A percentile compares a stretch with the other conserved stretches of the same genome.
These are phyloP conservation scores for Cymbopogon citratus DNA, from an alignment of 176 grass and related monocot genomes.

Conservation along the genomic window DNA sequence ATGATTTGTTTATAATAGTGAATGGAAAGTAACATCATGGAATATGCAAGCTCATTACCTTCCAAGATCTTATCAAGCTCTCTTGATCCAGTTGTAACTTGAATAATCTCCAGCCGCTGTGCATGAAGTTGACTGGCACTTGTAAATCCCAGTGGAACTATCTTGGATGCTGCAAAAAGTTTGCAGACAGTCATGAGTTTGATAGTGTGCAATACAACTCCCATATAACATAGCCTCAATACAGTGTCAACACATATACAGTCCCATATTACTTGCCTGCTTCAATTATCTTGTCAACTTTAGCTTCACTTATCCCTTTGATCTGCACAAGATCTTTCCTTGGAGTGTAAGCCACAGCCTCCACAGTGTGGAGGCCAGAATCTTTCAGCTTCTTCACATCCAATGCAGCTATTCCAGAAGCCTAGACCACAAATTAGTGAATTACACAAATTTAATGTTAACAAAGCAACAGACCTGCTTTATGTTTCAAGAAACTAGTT, in stretches of 20 bases:
- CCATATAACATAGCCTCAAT: not conserved
- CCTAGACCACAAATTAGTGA: constrained; percentile 49
- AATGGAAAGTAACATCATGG: not conserved
- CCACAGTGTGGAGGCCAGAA: constrained; percentile 73
- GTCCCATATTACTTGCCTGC: constrained; percentile 46
- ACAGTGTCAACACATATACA: not conserved
- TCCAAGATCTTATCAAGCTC: constrained; percentile 98
- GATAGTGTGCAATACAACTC: not conserved
- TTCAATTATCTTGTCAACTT: constrained; percentile 98
- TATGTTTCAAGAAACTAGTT: not conserved
- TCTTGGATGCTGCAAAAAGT: constrained; percentile 71
- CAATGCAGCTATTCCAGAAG: constrained; percentile 83
- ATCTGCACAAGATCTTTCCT: constrained; percentile 95
- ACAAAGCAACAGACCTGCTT: not conserved
- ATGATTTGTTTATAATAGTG: not conserved
- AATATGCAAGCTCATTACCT: constrained; percentile 43
- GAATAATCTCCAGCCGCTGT: constrained; percentile 90
- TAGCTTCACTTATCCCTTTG: constrained; percentile 97
- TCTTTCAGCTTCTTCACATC: constrained; percentile 99
- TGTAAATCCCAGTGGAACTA: constrained; percentile 90
- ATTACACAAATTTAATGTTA: not conserved
- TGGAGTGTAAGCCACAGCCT: constrained; percentile 86
- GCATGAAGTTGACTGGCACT: constrained; percentile 96
- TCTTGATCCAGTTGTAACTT: constrained; percentile 91
- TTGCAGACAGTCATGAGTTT: not conserved